Base-by-base conservation (phyloP, 352 stramenopile species). In the Pythium catenulatum region DNA sequence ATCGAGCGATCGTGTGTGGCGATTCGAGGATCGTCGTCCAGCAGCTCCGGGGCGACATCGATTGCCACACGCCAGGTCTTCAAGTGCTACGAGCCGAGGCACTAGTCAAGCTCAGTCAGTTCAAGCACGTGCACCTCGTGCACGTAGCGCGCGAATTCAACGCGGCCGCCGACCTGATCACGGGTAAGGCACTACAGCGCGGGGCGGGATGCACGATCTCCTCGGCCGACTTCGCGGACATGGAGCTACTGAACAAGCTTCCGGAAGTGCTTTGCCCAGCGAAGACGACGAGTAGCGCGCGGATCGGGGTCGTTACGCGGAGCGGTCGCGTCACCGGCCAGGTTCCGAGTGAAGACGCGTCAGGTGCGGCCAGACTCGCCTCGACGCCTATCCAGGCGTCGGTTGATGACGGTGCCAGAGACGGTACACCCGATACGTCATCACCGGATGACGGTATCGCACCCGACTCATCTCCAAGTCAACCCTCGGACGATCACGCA, bases 11-110 rank as follows among this genome's bases (percentile, higher is more conserved):
- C n/a, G 30, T 90, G 8, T 87, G 54, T 41, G 85, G 85, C 21
- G 73, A 90, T 63, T 90, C 85, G 1, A 27, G 72, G 3, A 41
- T 87, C 3, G 73, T 86, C 0, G 74, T 90, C 9, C 78, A 84
- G 30, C 85, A 87, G 19, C 54, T 83, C 1, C 73, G 78, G 2
- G 79, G 85, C 19, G 85, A 90, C 8, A 90, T 90, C 9, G 85
- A 90, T 11, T 90, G 79, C 50, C 43, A 36, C 1, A 43, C 79
- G 6, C 73, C 85, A 9, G 72, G 45, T 2, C 65, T 90, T 0
- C 56, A 69, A 15, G 48, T 87, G 3, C 68, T 90, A 0, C 56
- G 45, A 5, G 59, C 56, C 0, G 61, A 86, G 43, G 79, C 74
- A 13, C 41, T 82, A 9, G 23, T 34, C 14, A 11, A 48, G 6